Evolutionary conservation across 495 filamentous ascomycete species (phyloP).

Genomic region (Massariosphaeria phaeospora): DNA sequence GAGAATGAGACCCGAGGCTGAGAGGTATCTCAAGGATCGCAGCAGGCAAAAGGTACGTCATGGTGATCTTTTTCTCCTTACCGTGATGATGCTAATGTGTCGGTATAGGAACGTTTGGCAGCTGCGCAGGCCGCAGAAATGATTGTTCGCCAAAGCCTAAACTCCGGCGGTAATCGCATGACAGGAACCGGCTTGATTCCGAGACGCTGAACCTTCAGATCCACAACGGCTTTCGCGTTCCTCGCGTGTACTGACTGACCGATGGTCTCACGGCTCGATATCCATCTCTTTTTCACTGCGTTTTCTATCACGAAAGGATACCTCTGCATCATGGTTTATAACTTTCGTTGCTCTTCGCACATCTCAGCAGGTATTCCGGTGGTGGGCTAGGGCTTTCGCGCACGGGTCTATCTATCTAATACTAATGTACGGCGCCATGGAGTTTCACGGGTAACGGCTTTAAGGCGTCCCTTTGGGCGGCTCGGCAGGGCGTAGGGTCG

Average conservation of each 20-base stretch:
- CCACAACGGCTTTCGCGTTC: background rate
- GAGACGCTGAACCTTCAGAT: slow-evolving; percentile 10
- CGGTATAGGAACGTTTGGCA: slow-evolving; percentile 65
- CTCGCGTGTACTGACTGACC: background rate
- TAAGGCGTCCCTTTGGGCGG: too few relatives aligned
- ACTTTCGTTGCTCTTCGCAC: too few relatives aligned
- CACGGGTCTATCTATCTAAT: too few relatives aligned
- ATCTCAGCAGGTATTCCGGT: too few relatives aligned
- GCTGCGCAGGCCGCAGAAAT: slow-evolving; percentile 85
- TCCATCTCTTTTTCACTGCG: background rate
- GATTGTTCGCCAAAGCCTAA: slow-evolving; percentile 90
- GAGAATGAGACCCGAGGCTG: slow-evolving; percentile 94
- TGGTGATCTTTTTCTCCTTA: background rate
- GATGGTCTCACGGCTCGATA: too few relatives aligned
- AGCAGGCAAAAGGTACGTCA: slow-evolving; percentile 67
- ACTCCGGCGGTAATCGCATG: slow-evolving; percentile 53
- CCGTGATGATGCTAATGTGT: slow-evolving; percentile 3
- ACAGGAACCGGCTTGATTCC: slow-evolving; percentile 9
- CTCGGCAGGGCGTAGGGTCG: too few relatives aligned
- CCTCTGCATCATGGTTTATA: slow-evolving; percentile 11
- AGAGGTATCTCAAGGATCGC: slow-evolving; percentile 79
- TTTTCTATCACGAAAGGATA: slow-evolving; percentile 7
- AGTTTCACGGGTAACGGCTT: too few relatives aligned
- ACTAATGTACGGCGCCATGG: too few relatives aligned
- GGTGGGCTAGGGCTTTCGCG: too few relatives aligned